Evolutionary conservation across 129 eudicot genomes (phyloP), one percentile per base, ranked within the genome.

Genomic region (Saussurea involucrata): DNA sequence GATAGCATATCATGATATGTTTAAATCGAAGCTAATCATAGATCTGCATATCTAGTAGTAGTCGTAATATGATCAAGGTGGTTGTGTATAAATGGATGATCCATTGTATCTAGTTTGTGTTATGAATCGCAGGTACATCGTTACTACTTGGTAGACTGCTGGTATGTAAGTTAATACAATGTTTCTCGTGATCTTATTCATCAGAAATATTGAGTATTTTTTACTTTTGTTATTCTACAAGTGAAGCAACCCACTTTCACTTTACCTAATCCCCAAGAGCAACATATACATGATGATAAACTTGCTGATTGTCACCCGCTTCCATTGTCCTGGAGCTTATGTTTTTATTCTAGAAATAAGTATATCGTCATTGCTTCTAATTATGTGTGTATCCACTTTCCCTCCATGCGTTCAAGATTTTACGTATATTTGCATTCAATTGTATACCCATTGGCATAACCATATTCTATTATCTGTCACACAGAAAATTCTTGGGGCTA

Each of bases 401-500:
- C 20, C 11, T 7, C 36, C 17, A 11, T 37, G 29, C 11, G 29
- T 8, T 40, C 34, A 71, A 24, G 9, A 24, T 42, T 44, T 71
- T 15, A 31, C 1, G 7, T 22, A 24, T 25, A 44, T 34, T 21
- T 33, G 73, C n/a, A 8, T 69, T 44, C 37, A 34, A 8, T 36
- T 70, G 49, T 71, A 46, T 61, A 60, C 44, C 11, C 34, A 2
- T 24, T 32, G 69, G 34, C 66, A 71, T 63, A 66, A 72, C 36
- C n/a, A 80, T 80, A 31, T 4, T 29, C 12, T 18, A 32, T 49
- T 36, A 72, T 76, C 17, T 78, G 29, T 70, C 28, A 37, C 36
- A 24, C 92, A 94, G 98, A 85, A 72, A 73, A 80, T 78, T 77
- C 90, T 24, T 94, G 98, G 98, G 98, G 98, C 32, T 94, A 94